Evolutionary conservation across 2,329 filamentous ascomycete species (phyloP), one percentile per base, ranked within the genome.

Genomic region (Pseudonectria foliicola): DNA sequence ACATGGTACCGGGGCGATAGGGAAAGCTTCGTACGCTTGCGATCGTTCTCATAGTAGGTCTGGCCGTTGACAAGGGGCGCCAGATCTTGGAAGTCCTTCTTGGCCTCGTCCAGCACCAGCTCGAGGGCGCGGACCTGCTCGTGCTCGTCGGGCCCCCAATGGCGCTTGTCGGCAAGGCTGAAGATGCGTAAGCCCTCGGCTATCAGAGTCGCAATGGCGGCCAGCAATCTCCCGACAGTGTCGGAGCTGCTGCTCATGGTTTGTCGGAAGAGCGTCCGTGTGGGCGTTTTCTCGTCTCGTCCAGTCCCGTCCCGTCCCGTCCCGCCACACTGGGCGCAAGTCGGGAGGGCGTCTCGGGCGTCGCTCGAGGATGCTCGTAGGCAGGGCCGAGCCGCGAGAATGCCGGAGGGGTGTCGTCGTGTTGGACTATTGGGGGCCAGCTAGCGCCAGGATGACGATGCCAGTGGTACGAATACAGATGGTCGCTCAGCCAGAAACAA

Each of bases 11-110:
- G 32, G 31, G 29, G 33, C 31, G 23, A 27, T 12, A 4, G 27
- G 24, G 14, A 62, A n/a, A n/a, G n/a, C 8, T 8, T 8, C 71
- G 45, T 58, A 76, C 73, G 48, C 38, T 64, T 70, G 35, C 71
- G 62, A 50, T 79, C 73, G 40, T 70, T 68, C 49, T 77, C 69
- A 46, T 78, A 78, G 54, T 77, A 73, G 29, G 68, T 62, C 46
- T 70, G 66, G 21, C 73, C 73, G 44, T 74, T 71, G 35, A 78
- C 66, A 28, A 78, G 60, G 30, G 63, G 62, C 14, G 67, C 66
- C 39, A 79, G 61, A 49, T 73, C 67, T 57, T 78, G 74, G 44
- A 77, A 79, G 57, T 79, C 74, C 53, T 66, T 68, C 57, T 71
- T 74, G 37, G 75, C 75, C 45, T 76, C 72, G 51, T 77, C 71